phyloP scores from a whole-genome alignment of 2,329 filamentous ascomycete species.

The Colletotrichum liaoningense region DNA sequence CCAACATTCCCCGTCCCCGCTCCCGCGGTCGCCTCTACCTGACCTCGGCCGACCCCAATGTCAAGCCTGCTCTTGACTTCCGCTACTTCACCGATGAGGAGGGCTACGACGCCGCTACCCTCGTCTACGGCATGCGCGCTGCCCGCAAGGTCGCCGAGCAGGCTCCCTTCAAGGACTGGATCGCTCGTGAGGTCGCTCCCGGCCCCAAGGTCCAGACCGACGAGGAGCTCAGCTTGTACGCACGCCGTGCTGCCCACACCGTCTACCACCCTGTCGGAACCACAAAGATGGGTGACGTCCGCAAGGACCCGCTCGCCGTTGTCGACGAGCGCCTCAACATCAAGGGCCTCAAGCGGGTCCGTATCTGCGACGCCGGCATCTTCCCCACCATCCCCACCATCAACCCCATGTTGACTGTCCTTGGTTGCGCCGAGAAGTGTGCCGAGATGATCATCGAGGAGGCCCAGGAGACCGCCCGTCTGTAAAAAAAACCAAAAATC shows the following conservation, averaged over 20 bases:
- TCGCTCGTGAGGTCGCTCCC: slow-evolving; percentile 84
- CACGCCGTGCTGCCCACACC: slow-evolving; percentile 77
- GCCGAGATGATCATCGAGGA: slow-evolving; percentile 86
- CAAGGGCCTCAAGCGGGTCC: slow-evolving; percentile 49
- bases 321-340: slow-evolving; percentile 48
- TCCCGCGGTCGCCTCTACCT: slow-evolving; percentile 83
- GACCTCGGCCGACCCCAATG: slow-evolving; percentile 77
- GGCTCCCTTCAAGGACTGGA: slow-evolving; percentile 83
- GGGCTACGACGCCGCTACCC: slow-evolving; percentile 85
- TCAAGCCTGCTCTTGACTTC: slow-evolving; percentile 89
- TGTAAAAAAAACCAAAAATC: slow-evolving; percentile 19
- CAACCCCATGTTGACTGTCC: slow-evolving; percentile 91
- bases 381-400: slow-evolving; percentile 90
- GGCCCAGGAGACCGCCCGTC: slow-evolving; percentile 45
- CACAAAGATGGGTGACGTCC: slow-evolving; percentile 48
- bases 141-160: slow-evolving; percentile 82
- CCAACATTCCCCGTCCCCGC: slow-evolving; percentile 87
- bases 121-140: slow-evolving; percentile 81
- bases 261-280: slow-evolving; percentile 44
- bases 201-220: slow-evolving; percentile 80
- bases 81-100: slow-evolving; percentile 89
- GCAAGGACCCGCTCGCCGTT: slow-evolving; percentile 82
- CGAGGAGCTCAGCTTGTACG: slow-evolving; percentile 85
- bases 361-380: slow-evolving; percentile 67
- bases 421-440: slow-evolving; percentile 84